These are phyloP conservation scores for Eucalyptus albens DNA, from an alignment of 345 rosid species.

Conservation along the genomic window DNA sequence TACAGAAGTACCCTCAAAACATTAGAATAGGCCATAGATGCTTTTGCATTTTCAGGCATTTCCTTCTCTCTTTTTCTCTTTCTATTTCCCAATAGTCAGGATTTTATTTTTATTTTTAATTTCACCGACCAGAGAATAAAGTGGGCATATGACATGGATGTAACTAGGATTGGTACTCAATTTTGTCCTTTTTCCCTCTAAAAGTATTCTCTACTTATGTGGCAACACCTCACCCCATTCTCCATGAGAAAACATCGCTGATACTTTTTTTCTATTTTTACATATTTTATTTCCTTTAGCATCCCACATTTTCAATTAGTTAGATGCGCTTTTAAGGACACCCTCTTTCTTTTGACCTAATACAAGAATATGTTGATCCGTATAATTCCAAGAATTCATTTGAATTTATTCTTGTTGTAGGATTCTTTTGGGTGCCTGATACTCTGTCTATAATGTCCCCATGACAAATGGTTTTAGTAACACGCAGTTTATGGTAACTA, in stretches of 20 bases:
- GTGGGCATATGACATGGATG: not conserved
- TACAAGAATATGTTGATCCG: not conserved
- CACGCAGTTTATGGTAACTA: not conserved
- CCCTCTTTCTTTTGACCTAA: not conserved
- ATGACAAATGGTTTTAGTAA: not conserved
- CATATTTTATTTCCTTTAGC: not conserved
- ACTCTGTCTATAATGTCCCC: not conserved
- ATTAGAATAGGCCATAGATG: not conserved
- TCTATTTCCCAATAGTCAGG: not conserved
- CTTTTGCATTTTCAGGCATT: not conserved
- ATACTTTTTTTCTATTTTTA: not conserved
- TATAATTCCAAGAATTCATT: not conserved
- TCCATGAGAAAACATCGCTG: not conserved
- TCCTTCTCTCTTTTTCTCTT: not conserved
- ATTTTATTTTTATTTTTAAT: not conserved
- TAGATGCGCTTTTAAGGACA: not conserved
- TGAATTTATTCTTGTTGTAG: not conserved
- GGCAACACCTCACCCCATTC: not conserved
- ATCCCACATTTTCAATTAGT: not conserved
- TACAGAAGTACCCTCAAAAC: not conserved
- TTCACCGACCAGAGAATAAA: not conserved
- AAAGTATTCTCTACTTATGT: not conserved
- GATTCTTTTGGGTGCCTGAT: not conserved
- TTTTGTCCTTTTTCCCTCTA: not conserved
- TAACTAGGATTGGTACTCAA: not conserved